Evolutionary conservation across 352 stramenopile genomes (phyloP).

Genomic region (Phytophthora quininea): DNA sequence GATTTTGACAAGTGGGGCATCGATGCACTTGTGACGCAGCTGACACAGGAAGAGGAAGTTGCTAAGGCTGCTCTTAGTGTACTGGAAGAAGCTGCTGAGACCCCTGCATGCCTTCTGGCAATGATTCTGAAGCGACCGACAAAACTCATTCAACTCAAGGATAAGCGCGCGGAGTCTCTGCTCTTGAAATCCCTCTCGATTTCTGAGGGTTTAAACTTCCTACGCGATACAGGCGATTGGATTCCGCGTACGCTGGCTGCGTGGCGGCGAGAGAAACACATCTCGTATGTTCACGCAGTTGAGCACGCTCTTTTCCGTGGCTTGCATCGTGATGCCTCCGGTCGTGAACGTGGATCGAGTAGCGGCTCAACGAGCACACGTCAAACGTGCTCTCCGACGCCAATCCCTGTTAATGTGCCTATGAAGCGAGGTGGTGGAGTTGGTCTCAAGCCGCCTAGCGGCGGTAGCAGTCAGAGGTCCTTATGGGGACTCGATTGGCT

Average conservation of each 20-base stretch:
- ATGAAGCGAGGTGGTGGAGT: conserved; percentile 78
- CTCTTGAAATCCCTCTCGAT: conserved; percentile 87
- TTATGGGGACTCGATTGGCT: conserved; percentile 89
- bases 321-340: conserved; percentile 78
- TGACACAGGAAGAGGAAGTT: conserved; percentile 87
- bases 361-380: conserved; percentile 39
- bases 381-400: conserved; percentile 67
- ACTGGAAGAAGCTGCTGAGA: conserved; percentile 86
- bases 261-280: conserved; percentile 85
- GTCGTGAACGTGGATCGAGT: conserved; percentile 55
- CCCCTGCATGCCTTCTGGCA: conserved; percentile 76
- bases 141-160: conserved; percentile 79
- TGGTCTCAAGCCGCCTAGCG: conserved; percentile 52
- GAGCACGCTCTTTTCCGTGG: conserved; percentile 85
- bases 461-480: conserved; percentile 65
- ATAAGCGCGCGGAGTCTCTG: conserved; percentile 81
- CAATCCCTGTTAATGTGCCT: conserved; percentile 85
- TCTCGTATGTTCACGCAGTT: conserved; percentile 85
- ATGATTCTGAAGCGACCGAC: conserved; percentile 86
- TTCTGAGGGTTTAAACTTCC: conserved; percentile 75
- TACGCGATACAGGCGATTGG: conserved; percentile 84
- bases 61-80: conserved; percentile 88
- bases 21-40: conserved; percentile 82
- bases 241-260: conserved; percentile 75
- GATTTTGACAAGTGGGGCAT: conserved; percentile 91